A percentile compares a stretch with the other conserved stretches of the same genome.
Evolutionary conservation across 495 filamentous ascomycete genomes (phyloP).

Genomic region (Penicillium steckii): DNA sequence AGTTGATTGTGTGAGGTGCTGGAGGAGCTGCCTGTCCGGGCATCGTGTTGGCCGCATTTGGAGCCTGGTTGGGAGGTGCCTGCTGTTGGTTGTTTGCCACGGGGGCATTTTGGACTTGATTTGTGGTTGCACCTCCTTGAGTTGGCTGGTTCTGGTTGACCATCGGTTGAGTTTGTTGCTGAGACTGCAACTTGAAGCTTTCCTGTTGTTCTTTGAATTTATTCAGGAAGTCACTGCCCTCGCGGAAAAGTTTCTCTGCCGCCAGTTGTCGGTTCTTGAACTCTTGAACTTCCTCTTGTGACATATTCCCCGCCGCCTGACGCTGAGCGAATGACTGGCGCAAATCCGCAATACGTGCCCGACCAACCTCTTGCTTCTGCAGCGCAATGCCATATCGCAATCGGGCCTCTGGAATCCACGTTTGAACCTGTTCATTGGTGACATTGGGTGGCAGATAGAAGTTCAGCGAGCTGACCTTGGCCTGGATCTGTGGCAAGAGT

Average conservation of each 20-base stretch:
- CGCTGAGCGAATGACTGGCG: slow-evolving; percentile 38
- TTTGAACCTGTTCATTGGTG: slow-evolving; percentile 44
- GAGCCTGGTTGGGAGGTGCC: slow-evolving; percentile 20
- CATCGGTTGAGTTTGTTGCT: slow-evolving; percentile 36
- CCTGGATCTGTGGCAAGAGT: slow-evolving; percentile 43
- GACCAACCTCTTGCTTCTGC: slow-evolving; percentile 52
- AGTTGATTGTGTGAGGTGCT: slow-evolving; percentile 53
- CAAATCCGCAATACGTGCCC: slow-evolving; percentile 36
- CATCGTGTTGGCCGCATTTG: slow-evolving; percentile 24
- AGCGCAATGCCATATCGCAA: slow-evolving; percentile 51
- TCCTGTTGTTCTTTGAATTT: slow-evolving; percentile 52
- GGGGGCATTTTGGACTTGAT: slow-evolving; percentile 13
- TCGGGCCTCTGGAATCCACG: slow-evolving; percentile 52
- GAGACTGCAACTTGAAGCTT: slow-evolving; percentile 39
- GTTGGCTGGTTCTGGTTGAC: slow-evolving; percentile 18
- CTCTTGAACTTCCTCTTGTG: slow-evolving; percentile 42
- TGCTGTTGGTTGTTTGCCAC: slow-evolving; percentile 18
- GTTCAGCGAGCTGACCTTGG: slow-evolving; percentile 44
- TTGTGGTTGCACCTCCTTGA: slow-evolving; percentile 9
- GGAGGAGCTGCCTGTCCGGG: slow-evolving; percentile 41
- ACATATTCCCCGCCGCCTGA: slow-evolving; percentile 38
- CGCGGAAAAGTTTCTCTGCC: slow-evolving; percentile 45
- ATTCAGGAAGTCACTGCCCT: slow-evolving; percentile 45
- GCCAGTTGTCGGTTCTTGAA: slow-evolving; percentile 43
- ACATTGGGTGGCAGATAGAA: slow-evolving; percentile 50